Percentiles rank a stretch among this genome's conserved stretches.
These are phyloP conservation scores for Artemisia annua DNA, from an alignment of 129 eudicot genomes.

Conservation along the genomic window DNA sequence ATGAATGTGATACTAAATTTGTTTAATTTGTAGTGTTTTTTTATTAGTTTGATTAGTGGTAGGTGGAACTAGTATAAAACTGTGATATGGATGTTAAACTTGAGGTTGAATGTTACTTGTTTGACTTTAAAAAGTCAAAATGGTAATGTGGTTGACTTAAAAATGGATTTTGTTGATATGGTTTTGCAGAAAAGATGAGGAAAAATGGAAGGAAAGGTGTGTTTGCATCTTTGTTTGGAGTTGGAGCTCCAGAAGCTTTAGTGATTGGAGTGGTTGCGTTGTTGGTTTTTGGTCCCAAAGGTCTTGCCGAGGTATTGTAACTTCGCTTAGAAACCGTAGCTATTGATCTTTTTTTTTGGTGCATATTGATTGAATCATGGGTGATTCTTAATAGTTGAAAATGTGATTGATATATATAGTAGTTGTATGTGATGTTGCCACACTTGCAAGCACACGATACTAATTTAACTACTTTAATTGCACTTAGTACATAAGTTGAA, in stretches of 20 bases:
- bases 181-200: conserved; percentile 53
- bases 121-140: neutral
- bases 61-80: neutral
- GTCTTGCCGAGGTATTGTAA: conserved; percentile 84
- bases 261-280: conserved; percentile 45
- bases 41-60: neutral
- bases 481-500: no score
- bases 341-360: neutral
- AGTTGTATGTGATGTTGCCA: neutral
- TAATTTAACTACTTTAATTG: neutral
- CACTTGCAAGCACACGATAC: no score
- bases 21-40: neutral
- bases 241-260: conserved; percentile 98
- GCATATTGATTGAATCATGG: neutral
- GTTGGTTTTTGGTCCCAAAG: conserved; percentile 90
- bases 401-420: neutral
- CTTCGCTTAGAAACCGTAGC: neutral
- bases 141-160: neutral
- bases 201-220: conserved; percentile 48
- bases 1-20: neutral
- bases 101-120: neutral
- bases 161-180: neutral
- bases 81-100: neutral
- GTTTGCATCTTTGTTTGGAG: conserved; percentile 91
- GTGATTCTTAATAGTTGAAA: no score